Evolutionary conservation across 768 basidiomycete genomes (phyloP).

Genomic region (Tulasnella sp.): DNA sequence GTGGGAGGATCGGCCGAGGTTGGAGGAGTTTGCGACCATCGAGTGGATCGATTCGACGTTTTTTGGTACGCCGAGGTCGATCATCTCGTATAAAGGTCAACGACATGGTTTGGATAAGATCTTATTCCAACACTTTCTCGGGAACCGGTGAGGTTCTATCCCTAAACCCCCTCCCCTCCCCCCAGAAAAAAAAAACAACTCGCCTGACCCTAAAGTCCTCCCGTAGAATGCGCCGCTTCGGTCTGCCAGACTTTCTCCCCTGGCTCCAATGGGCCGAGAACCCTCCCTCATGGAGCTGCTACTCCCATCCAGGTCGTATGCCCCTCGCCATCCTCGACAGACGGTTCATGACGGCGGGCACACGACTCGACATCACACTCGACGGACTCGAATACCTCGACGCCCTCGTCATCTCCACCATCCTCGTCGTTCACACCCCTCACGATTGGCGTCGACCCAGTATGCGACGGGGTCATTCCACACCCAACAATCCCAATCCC

Average conservation of each 20-base stretch:
- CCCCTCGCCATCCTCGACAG: conserved; percentile 12
- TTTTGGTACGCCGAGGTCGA: neutral
- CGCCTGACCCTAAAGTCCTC: neutral
- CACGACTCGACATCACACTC: conserved; percentile 6
- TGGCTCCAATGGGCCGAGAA: conserved; percentile 14
- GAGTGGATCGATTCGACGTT: conserved; percentile 5
- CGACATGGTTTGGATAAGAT: conserved; percentile 3
- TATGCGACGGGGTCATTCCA: neutral
- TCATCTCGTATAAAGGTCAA: conserved; percentile 7
- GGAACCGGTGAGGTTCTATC: conserved; percentile 4
- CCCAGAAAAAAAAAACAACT: neutral
- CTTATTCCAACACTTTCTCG: conserved; percentile 10
- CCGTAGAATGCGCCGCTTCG: conserved; percentile 11
- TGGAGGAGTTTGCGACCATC: conserved; percentile 13
- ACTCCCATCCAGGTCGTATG: conserved; percentile 7
- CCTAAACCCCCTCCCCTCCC: neutral
- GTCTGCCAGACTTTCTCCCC: conserved; percentile 11
- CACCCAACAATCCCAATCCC: neutral
- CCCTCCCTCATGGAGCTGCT: conserved; percentile 8
- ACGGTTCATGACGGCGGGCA: conserved; percentile 13
- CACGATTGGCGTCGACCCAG: conserved; percentile 5
- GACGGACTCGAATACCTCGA: conserved; percentile 14
- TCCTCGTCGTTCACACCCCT: conserved; percentile 13
- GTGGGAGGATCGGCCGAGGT: conserved; percentile 5
- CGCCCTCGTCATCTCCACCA: conserved; percentile 8